phyloP scores from a whole-genome alignment of 805 yeast genomes.

The Yamadazyma laniorum region DNA sequence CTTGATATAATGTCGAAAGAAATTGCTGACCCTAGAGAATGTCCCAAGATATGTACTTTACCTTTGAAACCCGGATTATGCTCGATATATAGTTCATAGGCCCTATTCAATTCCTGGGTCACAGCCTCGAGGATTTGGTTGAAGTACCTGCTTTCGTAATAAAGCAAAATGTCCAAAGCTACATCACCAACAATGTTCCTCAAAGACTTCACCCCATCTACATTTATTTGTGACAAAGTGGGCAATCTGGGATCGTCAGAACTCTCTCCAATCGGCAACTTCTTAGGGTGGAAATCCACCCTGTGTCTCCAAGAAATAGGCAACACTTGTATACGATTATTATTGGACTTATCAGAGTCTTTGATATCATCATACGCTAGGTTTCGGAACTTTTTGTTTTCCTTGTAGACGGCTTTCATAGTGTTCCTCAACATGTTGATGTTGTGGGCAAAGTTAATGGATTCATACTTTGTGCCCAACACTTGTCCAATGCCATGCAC shows the following conservation, averaged over 20 bases:
- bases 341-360: constrained; percentile 19
- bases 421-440: constrained; percentile 63
- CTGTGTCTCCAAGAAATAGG: constrained; percentile 93
- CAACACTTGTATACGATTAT: constrained; percentile 73
- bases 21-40: constrained; percentile 88
- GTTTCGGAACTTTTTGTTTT: constrained; percentile 39
- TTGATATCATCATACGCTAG: constrained; percentile 29
- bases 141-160: constrained; percentile 69
- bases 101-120: constrained; percentile 58
- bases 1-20: constrained; percentile 67
- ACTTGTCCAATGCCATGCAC: constrained; percentile 95
- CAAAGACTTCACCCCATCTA: constrained; percentile 73
- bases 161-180: constrained; percentile 75
- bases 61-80: constrained; percentile 77
- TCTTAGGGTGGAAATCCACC: constrained; percentile 57
- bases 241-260: constrained; percentile 49
- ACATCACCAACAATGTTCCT: constrained; percentile 84
- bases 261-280: constrained; percentile 23
- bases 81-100: constrained; percentile 55
- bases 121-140: constrained; percentile 63
- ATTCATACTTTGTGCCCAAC: constrained; percentile 72
- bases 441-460: constrained; percentile 84
- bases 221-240: constrained; percentile 65
- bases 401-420: constrained; percentile 49
- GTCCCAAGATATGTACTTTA: constrained; percentile 80